A percentile compares a stretch with the other conserved stretches of the same genome.
Evolutionary conservation across 2,329 filamentous ascomycete species (phyloP).

Genomic region (Herpomyces periplanetae): DNA sequence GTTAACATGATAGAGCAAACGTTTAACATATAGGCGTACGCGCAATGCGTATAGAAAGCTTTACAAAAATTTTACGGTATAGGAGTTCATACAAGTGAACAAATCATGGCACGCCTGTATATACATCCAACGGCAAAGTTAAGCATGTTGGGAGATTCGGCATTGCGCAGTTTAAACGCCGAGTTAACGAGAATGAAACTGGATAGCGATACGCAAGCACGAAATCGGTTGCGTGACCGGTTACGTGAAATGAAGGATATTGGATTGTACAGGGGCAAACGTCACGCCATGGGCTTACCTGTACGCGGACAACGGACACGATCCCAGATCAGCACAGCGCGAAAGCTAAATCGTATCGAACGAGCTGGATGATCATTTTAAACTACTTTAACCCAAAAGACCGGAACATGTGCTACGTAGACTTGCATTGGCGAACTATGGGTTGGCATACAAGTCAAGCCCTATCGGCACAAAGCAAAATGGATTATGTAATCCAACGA

Average conservation of each 20-base stretch:
- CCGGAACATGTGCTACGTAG: no score
- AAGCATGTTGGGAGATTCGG: slow-evolving; percentile 29
- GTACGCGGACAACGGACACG: slow-evolving; percentile 65
- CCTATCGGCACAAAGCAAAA: no score
- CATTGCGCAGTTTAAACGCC: slow-evolving; percentile 39
- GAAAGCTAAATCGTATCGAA: no score
- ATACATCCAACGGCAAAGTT: slow-evolving; percentile 53
- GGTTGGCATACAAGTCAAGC: no score
- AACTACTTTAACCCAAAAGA: no score
- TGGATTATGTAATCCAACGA: no score
- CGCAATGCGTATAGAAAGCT: slow-evolving; percentile 21
- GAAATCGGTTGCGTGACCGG: slow-evolving; percentile 37
- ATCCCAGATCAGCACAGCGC: no score
- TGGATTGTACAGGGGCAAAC: slow-evolving; percentile 47
- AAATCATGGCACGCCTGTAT: slow-evolving; percentile 51
- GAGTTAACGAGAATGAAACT: slow-evolving; percentile 72
- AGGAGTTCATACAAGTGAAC: slow-evolving; percentile 23
- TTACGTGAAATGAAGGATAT: slow-evolving; percentile 60
- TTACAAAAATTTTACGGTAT: slow-evolving; percentile 61
- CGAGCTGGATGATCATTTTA: no score
- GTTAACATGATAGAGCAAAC: slow-evolving; percentile 1
- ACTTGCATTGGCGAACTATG: no score
- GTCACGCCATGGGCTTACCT: slow-evolving; percentile 71
- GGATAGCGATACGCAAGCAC: slow-evolving; percentile 57
- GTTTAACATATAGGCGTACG: slow-evolving; percentile 7